A percentile compares a stretch with the other conserved stretches of the same genome.
Conservation (phyloP, 768 basidiomycete species). For the Lyophyllum semitale region DNA sequence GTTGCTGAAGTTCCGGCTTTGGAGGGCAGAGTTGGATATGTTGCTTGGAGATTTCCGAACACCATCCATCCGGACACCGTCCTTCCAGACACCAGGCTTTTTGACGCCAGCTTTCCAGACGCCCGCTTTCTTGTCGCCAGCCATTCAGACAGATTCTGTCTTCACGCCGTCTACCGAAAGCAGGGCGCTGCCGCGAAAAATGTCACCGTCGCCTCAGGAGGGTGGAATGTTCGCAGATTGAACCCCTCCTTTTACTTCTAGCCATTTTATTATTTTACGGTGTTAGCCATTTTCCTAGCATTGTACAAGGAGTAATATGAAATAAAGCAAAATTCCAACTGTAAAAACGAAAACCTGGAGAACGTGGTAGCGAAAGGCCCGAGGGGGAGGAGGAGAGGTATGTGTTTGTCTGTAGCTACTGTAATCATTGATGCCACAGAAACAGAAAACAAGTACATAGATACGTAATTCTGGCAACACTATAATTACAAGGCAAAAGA, state of each 20-base stretch:
- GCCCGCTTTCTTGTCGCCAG: neutral
- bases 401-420: no score
- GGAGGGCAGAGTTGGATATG: constrained; percentile 41
- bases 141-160: no score
- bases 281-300: neutral
- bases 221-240: constrained; percentile 38
- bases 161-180: constrained; percentile 1
- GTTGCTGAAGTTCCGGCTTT: constrained; percentile 40
- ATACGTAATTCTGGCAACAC: neutral
- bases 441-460: no score
- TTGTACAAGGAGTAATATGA: no score
- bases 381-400: no score
- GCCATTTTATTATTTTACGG: neutral
- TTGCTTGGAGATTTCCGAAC: constrained; percentile 27
- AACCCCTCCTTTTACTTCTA: neutral
- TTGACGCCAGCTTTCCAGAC: neutral
- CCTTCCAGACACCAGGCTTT: neutral
- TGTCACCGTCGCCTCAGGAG: constrained; percentile 18
- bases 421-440: no score
- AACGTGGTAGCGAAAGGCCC: no score
- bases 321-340: no score
- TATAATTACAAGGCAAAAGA: neutral
- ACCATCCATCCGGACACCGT: neutral
- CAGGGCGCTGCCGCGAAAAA: constrained; percentile 8
- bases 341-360: no score